Evolutionary conservation across 106 monocot genomes (phyloP), one percentile per base, ranked within the genome.

Genomic region (Alisma plantagoaquatica): DNA sequence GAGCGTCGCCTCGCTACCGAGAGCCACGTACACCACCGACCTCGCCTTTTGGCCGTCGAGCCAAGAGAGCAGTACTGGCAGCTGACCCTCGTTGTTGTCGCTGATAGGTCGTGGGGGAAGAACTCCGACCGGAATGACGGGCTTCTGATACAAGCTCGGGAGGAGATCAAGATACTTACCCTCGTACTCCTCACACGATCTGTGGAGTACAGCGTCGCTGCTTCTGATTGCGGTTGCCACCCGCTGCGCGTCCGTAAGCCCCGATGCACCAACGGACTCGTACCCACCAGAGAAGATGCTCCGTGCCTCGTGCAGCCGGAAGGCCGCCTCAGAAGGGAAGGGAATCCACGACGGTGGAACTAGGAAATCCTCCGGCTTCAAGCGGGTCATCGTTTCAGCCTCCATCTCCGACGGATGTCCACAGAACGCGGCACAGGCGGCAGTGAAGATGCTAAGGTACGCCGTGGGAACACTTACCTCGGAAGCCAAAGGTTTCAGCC

Each of bases 1-100:
- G 1, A 69, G 46, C 41, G 46, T 62, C 27, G 33, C 58, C 29
- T 75, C 75, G 2, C 58, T 75, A 3, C 75, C 75, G 23, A 69
- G 59, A 0, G 68, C 68, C 3, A 30, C 56, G 28, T 62, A 74
- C 10, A 68, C 51, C 0, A 68, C 68, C 0, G 68, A 53, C 9
- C 38, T 23, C 0, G 38, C 31, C 10, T 43, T 23, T 25, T 38
- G 57, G 23, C 31, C 47, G 44, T 54, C 63, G 18, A 75, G 59
- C 75, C 75, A 75, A 11, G 17, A 42, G 12, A 42, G 49, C 0
- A 43, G 30, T 4, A 12, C 21, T 5, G 8, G 21, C 35, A 38
- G 24, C 12, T 21, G 2, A 1, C n/a, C 15, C 24, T 31, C 21
- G 4, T 2, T 28, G 2, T 24, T 20, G 28, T 21, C 46, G 21